phyloP scores from a whole-genome alignment of 305 asterid genomes.

The Fraxinus xanthoxyloides region DNA sequence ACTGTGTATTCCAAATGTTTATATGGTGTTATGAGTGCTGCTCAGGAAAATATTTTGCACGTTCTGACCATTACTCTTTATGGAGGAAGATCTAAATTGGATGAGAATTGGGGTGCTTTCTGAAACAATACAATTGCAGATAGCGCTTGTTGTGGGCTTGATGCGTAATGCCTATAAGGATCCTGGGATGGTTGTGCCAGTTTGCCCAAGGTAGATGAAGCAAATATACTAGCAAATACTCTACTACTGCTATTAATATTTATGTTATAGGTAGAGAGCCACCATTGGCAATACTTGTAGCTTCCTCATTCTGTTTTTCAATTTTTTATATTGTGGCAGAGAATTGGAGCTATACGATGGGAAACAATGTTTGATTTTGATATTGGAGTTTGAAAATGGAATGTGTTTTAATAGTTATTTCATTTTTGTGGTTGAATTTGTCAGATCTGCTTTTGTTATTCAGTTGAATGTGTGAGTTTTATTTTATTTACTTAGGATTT shows the following conservation, averaged over 20 bases:
- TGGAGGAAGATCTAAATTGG: too few relatives aligned
- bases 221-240: conserved; percentile 36
- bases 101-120: too few relatives aligned
- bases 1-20: too few relatives aligned
- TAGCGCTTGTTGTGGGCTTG: too few relatives aligned
- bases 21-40: too few relatives aligned
- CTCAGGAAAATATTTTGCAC: too few relatives aligned
- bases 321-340: background rate
- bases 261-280: background rate
- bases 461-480: conserved; percentile 16
- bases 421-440: conserved; percentile 24
- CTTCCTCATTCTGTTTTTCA: background rate
- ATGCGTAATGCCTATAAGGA: too few relatives aligned
- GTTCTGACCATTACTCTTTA: too few relatives aligned
- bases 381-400: conserved; percentile 26
- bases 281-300: background rate
- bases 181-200: conserved; percentile 1
- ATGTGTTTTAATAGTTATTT: conserved; percentile 8
- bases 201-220: conserved; percentile 26
- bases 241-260: conserved; percentile 20
- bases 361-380: conserved; percentile 1
- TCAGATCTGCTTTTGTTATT: conserved; percentile 30
- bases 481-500: background rate
- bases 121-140: too few relatives aligned
- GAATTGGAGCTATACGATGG: conserved; percentile 4